Conservation (phyloP, 768 basidiomycete genomes). For the Cantharellus cinnabarinus region DNA sequence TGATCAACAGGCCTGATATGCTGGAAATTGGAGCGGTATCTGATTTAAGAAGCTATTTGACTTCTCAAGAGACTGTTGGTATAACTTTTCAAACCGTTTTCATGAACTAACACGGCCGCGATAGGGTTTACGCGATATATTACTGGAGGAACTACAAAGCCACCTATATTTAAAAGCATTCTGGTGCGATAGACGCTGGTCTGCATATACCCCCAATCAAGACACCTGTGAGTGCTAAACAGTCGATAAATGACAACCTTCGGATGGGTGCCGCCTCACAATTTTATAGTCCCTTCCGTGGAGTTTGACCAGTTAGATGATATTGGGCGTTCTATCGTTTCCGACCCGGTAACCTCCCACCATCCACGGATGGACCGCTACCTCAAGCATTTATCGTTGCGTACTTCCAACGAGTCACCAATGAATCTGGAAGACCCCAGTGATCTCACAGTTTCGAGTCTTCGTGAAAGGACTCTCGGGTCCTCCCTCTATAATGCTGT, state of each 20-base stretch:
- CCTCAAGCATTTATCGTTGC: slow-evolving; percentile 40
- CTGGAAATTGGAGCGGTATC: slow-evolving; percentile 85
- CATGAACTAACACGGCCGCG: neutral
- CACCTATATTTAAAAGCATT: slow-evolving; percentile 96
- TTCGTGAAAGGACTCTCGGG: too few relatives aligned
- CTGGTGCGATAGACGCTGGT: slow-evolving; percentile 90
- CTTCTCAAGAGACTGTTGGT: slow-evolving; percentile 68
- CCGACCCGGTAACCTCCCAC: slow-evolving; percentile 12
- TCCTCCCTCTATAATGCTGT: neutral
- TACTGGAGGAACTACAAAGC: slow-evolving; percentile 87
- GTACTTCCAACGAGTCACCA: slow-evolving; percentile 54
- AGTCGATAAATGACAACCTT: neutral
- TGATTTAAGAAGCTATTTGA: slow-evolving; percentile 70
- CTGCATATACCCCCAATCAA: slow-evolving; percentile 63
- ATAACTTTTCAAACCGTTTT: neutral
- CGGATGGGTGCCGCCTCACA: slow-evolving; percentile 2
- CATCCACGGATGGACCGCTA: slow-evolving; percentile 39
- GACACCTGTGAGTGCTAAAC: slow-evolving; percentile 34
- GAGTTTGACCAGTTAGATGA: slow-evolving; percentile 30
- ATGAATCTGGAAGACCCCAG: slow-evolving; percentile 33
- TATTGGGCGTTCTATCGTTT: slow-evolving; percentile 1
- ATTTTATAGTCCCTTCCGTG: slow-evolving; percentile 34
- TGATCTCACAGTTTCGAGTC: slow-evolving; percentile 6
- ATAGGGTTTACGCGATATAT: slow-evolving; percentile 77
- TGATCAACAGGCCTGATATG: slow-evolving; percentile 83